phyloP scores from a whole-genome alignment of 768 basidiomycete genomes.

The Gloeostereum incarnatum region DNA sequence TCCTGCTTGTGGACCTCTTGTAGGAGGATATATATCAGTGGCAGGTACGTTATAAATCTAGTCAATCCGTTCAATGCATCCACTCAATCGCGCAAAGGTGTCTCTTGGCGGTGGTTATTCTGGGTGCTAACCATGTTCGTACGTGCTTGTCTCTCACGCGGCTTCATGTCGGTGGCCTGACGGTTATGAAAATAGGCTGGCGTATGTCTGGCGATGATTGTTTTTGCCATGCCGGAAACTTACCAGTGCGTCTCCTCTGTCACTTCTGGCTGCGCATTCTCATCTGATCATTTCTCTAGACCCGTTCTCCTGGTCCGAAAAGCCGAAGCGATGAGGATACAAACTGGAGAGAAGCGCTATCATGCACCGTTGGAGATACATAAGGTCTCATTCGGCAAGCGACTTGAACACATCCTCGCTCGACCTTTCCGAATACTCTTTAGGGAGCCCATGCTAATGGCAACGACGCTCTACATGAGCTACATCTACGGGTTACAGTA shows the following conservation, averaged over 20 bases:
- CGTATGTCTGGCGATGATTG: conserved; percentile 33
- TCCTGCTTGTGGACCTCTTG: conserved; percentile 48
- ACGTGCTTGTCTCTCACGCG: conserved; percentile 14
- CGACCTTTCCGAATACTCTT: conserved; percentile 58
- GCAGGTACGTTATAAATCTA: conserved; percentile 17
- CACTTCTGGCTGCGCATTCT: neutral
- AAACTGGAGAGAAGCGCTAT: conserved; percentile 41
- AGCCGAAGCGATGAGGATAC: conserved; percentile 39
- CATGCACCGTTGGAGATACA: conserved; percentile 42
- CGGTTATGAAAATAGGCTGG: conserved; percentile 26
- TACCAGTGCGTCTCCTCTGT: conserved; percentile 31
- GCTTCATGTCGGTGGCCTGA: no score
- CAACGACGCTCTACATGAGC: conserved; percentile 57
- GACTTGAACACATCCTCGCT: conserved; percentile 35
- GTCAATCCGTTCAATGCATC: conserved; percentile 16
- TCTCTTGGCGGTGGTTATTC: conserved; percentile 61
- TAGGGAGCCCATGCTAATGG: conserved; percentile 57
- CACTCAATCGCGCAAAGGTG: conserved; percentile 23
- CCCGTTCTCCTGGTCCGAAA: conserved; percentile 47
- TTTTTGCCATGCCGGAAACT: conserved; percentile 61
- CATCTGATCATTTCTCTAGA: conserved; percentile 15
- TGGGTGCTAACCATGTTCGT: conserved; percentile 55
- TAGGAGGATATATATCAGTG: conserved; percentile 32
- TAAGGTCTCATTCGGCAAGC: conserved; percentile 25
- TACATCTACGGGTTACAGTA: conserved; percentile 59